Evolutionary conservation across 2,329 filamentous ascomycete species (phyloP).

Genomic region (Coniella lustricola): DNA sequence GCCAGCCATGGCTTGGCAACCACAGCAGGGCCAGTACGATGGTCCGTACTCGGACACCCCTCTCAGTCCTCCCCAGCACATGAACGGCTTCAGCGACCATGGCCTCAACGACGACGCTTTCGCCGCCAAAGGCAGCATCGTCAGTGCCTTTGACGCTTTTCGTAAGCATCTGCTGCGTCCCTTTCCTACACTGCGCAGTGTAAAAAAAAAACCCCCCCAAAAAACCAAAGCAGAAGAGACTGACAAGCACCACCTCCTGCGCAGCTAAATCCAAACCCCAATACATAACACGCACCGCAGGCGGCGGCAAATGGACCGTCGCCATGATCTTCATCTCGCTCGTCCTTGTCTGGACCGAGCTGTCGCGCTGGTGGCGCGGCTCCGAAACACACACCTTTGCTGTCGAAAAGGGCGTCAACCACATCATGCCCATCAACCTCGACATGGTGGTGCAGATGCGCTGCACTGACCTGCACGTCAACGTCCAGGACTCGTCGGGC

Average conservation of each 20-base stretch:
- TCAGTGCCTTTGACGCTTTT: slow-evolving; percentile 94
- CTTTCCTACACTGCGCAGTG: too few relatives aligned
- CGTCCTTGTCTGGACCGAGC: slow-evolving; percentile 70
- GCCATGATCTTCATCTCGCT: slow-evolving; percentile 68
- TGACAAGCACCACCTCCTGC: slow-evolving; percentile 13
- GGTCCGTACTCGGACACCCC: slow-evolving; percentile 10
- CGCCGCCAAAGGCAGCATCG: slow-evolving; percentile 61
- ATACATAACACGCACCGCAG: slow-evolving; percentile 76
- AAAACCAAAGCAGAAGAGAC: slow-evolving; percentile 8
- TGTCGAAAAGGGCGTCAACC: slow-evolving; percentile 85
- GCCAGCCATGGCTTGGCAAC: slow-evolving; percentile 14
- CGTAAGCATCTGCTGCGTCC: slow-evolving; percentile 51
- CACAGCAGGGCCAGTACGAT: slow-evolving; percentile 11
- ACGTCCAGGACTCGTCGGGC: slow-evolving; percentile 91
- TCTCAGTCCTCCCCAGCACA: slow-evolving; percentile 27
- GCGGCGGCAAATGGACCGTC: slow-evolving; percentile 91
- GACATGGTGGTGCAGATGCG: slow-evolving; percentile 88
- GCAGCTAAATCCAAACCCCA: slow-evolving; percentile 91
- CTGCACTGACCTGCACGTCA: slow-evolving; percentile 84
- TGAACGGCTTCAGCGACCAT: slow-evolving; percentile 74
- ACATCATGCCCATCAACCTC: slow-evolving; percentile 86
- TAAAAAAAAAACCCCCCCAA: too few relatives aligned
- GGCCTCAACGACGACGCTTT: slow-evolving; percentile 73
- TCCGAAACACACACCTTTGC: slow-evolving; percentile 82
- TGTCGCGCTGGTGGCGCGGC: slow-evolving; percentile 76